Evolutionary conservation across 371 early-diverging fungal genomes (phyloP), one percentile per base, ranked within the genome.

Genomic region (Syncephalis plumigaleata): DNA sequence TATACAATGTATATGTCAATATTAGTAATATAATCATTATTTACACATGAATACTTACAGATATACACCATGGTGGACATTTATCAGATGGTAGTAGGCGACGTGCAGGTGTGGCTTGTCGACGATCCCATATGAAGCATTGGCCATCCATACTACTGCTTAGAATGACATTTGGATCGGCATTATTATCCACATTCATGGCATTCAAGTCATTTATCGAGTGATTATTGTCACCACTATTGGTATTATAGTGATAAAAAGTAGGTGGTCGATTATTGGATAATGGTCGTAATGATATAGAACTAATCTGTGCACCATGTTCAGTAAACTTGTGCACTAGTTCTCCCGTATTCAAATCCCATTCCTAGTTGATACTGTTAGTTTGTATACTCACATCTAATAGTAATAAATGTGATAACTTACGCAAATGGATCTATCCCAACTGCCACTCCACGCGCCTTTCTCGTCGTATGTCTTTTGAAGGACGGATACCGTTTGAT

Each of bases 11-110:
- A 45, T 17, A n/a, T 20, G 38, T 5, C 9, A 44, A 1, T 16
- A 44, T 37, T 39, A 45, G 16, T 26, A 17, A 17, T 17, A 25
- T 22, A 11, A 22, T n/a, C n/a, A n/a, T n/a, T n/a, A n/a, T n/a
- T n/a, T n/a, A n/a, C n/a, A n/a, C n/a, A 9, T 38, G 9, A 44
- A n/a, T 11, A 51, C 65, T 27, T 63, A 80, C 84, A 7, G 88
- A 84, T 8, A 84, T 52, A 36, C 83, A 79, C 93, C 93, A 94
- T 1, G 91, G 93, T 8, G 94, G 90, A 0, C 83, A 77, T 45
- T 66, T 69, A 18, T 67, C 76, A 8, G 79, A 77, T 15, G 79
- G 60, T 9, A 91, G 53, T 44, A 60, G 66, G 24, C 71, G 56
- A 0, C 77, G 75, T 5, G 72, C 55, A 13, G 64, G 61, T 17